Conservation (phyloP, 2,329 filamentous ascomycete species). For the Cadophora sp. region DNA sequence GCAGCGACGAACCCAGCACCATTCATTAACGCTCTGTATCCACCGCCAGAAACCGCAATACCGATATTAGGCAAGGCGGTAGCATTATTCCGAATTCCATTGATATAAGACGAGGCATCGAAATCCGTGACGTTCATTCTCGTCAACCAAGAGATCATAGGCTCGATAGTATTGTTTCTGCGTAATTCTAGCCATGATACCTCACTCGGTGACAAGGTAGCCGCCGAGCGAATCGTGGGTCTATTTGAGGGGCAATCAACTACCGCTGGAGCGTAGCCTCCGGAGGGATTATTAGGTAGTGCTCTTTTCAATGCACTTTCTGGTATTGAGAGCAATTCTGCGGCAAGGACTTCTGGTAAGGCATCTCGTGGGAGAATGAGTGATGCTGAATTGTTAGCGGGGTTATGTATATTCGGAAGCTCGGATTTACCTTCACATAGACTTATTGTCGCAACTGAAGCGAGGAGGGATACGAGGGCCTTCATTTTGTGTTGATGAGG, state of each 20-base stretch:
- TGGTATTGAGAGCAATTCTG: conserved; percentile 35
- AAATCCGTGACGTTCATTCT: conserved; percentile 79
- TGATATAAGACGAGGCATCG: conserved; percentile 76
- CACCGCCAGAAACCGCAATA: conserved; percentile 82
- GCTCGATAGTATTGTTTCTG: conserved; percentile 73
- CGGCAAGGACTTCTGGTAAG: conserved; percentile 34
- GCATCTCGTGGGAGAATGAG: conserved; percentile 36
- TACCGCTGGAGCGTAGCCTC: conserved; percentile 73
- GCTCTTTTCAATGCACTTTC: conserved; percentile 37
- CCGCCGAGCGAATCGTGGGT: conserved; percentile 72
- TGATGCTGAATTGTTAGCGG: conserved; percentile 21
- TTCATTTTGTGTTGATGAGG: conserved; percentile 7
- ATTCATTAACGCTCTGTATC: conserved; percentile 85
- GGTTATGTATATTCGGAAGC: neutral
- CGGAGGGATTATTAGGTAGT: conserved; percentile 48
- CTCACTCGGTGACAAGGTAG: conserved; percentile 71
- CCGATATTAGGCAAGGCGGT: conserved; percentile 71
- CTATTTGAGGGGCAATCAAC: conserved; percentile 73
- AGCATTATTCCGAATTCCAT: conserved; percentile 59
- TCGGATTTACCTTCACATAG: conserved; percentile 18
- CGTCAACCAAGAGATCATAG: conserved; percentile 77
- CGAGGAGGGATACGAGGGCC: conserved; percentile 6
- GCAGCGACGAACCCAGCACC: conserved; percentile 81
- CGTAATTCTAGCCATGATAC: conserved; percentile 75
- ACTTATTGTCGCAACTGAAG: conserved; percentile 3